phyloP scores from a whole-genome alignment of 768 basidiomycete species.

The Chiua virens region DNA sequence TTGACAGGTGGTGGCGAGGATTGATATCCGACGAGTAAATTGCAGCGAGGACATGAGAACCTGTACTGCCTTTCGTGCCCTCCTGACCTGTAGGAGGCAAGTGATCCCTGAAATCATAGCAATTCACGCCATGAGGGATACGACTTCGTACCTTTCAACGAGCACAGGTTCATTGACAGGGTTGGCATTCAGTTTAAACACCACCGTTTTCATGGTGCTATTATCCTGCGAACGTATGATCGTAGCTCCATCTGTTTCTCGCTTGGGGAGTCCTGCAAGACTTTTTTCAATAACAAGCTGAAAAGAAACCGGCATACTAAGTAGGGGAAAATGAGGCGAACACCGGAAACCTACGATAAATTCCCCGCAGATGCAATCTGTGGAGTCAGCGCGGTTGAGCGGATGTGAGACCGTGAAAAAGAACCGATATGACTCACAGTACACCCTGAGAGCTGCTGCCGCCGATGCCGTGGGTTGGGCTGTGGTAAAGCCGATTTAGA shows the following conservation, averaged over 20 bases:
- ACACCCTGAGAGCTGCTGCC: constrained; percentile 73
- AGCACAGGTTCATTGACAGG: constrained; percentile 62
- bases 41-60: constrained; percentile 55
- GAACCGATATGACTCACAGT: constrained; percentile 53
- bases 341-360: constrained; percentile 64
- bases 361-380: constrained; percentile 88
- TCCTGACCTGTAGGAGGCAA: constrained; percentile 43
- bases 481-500: constrained; percentile 27
- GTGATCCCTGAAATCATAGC: constrained; percentile 16
- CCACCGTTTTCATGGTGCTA: constrained; percentile 53
- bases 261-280: constrained; percentile 63
- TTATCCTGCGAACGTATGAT: constrained; percentile 76
- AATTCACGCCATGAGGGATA: constrained; percentile 9
- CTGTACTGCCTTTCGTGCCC: constrained; percentile 78
- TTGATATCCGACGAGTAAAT: constrained; percentile 65
- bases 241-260: constrained; percentile 76
- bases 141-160: constrained; percentile 65
- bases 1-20: constrained; percentile 73
- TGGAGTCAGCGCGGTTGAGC: constrained; percentile 15
- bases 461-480: constrained; percentile 81
- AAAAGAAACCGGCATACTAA: constrained; percentile 1
- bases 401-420: constrained; percentile 4
- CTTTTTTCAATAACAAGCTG: constrained; percentile 84
- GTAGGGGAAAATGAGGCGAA: background rate
- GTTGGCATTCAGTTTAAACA: constrained; percentile 87